Evolutionary conservation across 345 rosid genomes (phyloP).

Genomic region (Boechera divaricarpa): DNA sequence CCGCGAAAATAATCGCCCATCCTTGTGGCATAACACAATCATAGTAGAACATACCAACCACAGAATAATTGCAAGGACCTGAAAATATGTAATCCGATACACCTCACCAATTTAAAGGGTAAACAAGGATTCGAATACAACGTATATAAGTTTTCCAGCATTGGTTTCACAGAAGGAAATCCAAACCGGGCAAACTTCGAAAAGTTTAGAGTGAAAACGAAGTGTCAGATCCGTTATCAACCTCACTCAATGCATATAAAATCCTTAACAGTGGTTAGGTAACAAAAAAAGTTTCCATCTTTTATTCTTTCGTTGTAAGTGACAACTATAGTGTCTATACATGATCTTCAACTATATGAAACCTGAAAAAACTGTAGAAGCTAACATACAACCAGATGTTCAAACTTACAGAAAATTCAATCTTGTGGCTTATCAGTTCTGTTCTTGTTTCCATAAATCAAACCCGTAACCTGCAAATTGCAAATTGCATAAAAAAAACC

Average conservation of each 20-base stretch:
- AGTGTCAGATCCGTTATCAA: neutral
- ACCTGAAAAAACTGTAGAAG: constrained; percentile 35
- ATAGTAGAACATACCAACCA: neutral
- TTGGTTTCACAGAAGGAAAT: neutral
- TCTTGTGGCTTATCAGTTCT: constrained; percentile 43
- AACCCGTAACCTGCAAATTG: constrained; percentile 65
- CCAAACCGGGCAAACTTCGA: no score
- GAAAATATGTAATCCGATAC: neutral
- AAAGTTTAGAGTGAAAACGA: no score
- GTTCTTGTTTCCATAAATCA: constrained; percentile 69
- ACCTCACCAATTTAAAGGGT: neutral
- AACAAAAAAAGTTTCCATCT: constrained; percentile 27
- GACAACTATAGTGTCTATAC: constrained; percentile 41
- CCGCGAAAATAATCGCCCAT: neutral
- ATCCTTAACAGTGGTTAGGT: neutral
- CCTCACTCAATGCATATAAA: neutral
- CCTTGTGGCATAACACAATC: constrained; percentile 14
- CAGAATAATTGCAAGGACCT: neutral
- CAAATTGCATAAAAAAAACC: neutral
- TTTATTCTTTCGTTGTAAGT: constrained; percentile 33
- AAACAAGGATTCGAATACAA: neutral
- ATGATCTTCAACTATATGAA: constrained; percentile 24
- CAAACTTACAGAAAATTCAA: constrained; percentile 16
- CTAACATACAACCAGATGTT: constrained; percentile 30
- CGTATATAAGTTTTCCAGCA: neutral